Conservation (phyloP, 129 eudicot species). For the Chrysanthemum lavandulifolium region DNA sequence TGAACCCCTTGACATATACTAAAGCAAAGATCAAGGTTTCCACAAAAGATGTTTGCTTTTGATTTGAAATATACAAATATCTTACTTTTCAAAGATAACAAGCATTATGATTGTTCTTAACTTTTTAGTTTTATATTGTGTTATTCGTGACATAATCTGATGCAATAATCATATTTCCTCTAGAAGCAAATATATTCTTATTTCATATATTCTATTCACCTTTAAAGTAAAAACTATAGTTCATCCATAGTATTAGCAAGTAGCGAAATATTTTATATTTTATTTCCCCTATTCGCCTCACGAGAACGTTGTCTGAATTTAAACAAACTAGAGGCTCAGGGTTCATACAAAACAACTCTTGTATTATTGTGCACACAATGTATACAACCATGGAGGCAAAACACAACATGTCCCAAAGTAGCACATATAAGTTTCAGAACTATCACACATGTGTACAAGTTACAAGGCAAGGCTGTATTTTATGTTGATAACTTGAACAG, state of each 20-base stretch:
- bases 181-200: too few relatives aligned
- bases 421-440: neutral
- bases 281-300: too few relatives aligned
- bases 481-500: too few relatives aligned
- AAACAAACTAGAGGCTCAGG: neutral
- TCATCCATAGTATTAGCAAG: too few relatives aligned
- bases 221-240: too few relatives aligned
- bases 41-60: neutral
- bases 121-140: neutral
- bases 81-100: neutral
- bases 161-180: neutral
- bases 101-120: neutral
- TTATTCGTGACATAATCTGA: neutral
- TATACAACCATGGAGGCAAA: too few relatives aligned
- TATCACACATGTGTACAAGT: conserved; percentile 12
- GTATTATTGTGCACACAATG: too few relatives aligned
- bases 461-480: neutral
- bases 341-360: neutral
- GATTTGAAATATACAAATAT: neutral
- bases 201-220: too few relatives aligned
- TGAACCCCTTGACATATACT: conserved; percentile 11
- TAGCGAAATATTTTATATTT: too few relatives aligned
- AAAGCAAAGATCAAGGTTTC: conserved; percentile 3
- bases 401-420: neutral
- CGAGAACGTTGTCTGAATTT: neutral